phyloP scores from a whole-genome alignment of 768 basidiomycete species.

The Lactifluus volemus region DNA sequence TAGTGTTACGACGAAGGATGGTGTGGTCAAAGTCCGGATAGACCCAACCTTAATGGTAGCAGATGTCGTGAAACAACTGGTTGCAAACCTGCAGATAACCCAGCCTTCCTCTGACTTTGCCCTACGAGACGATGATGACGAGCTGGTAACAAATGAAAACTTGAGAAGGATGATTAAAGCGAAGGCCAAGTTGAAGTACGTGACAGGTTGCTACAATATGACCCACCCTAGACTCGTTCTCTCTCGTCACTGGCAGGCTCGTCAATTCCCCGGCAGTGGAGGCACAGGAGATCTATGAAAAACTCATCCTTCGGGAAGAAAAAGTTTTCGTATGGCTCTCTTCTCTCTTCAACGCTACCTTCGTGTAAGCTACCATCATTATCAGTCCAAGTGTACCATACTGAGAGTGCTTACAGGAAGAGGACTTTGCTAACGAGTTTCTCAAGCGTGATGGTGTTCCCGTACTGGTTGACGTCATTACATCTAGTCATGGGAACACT shows the following conservation, averaged over 20 bases:
- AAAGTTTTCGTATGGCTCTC: conserved; percentile 55
- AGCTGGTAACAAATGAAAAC: conserved; percentile 83
- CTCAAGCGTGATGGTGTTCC: conserved; percentile 60
- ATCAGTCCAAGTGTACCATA: not conserved
- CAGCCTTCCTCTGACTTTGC: conserved; percentile 68
- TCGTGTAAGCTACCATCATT: conserved; percentile 36
- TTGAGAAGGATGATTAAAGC: conserved; percentile 71
- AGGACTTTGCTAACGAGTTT: conserved; percentile 75
- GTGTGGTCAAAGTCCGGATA: conserved; percentile 75
- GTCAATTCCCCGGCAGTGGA: conserved; percentile 75
- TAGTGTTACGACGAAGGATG: conserved; percentile 70
- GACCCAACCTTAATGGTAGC: conserved; percentile 77
- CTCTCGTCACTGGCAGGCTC: conserved; percentile 37
- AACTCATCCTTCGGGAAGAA: conserved; percentile 52
- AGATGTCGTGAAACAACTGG: conserved; percentile 78
- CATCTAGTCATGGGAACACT: conserved; percentile 64
- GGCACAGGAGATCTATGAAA: conserved; percentile 66
- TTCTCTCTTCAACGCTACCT: conserved; percentile 78
- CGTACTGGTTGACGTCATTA: conserved; percentile 64
- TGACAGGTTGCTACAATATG: conserved; percentile 5
- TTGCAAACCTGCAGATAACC: conserved; percentile 69
- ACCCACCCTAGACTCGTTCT: not conserved
- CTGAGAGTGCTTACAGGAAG: conserved; percentile 45
- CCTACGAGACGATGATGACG: conserved; percentile 73
- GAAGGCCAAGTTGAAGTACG: conserved; percentile 72